A percentile compares a stretch with the other conserved stretches of the same genome.
These are phyloP conservation scores for Xylariales sp. DNA, from an alignment of 2,329 filamentous ascomycete genomes.

Conservation along the genomic window DNA sequence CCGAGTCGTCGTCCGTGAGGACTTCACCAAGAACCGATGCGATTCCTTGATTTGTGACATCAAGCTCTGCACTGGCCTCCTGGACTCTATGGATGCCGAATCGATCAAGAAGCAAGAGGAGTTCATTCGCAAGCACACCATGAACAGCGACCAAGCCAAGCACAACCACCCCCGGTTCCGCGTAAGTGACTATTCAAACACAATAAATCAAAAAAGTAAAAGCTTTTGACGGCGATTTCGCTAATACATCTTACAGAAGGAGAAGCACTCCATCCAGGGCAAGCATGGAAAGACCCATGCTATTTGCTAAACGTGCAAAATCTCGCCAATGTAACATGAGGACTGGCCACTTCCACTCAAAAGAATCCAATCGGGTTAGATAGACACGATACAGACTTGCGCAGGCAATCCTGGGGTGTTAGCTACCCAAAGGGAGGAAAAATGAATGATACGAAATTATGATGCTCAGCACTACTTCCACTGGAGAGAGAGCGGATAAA, in stretches of 20 bases:
- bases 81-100: conserved; percentile 71
- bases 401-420: too few relatives aligned
- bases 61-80: conserved; percentile 66
- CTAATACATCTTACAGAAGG: conserved; percentile 43
- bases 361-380: too few relatives aligned
- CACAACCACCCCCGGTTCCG: conserved; percentile 48
- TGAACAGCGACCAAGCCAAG: conserved; percentile 46
- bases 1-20: conserved; percentile 86
- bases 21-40: conserved; percentile 79
- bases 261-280: conserved; percentile 83
- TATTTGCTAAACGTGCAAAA: conserved; percentile 59
- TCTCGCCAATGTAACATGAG: too few relatives aligned
- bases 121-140: conserved; percentile 55
- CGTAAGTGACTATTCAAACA: conserved; percentile 29
- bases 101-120: conserved; percentile 65
- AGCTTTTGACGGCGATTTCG: neutral
- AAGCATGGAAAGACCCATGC: conserved; percentile 89
- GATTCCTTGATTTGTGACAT: conserved; percentile 76
- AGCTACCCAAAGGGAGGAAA: too few relatives aligned
- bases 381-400: too few relatives aligned
- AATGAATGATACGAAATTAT: too few relatives aligned
- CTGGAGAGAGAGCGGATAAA: too few relatives aligned
- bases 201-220: neutral
- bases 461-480: too few relatives aligned
- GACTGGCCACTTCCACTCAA: too few relatives aligned